Base-by-base conservation (phyloP, 2,329 filamentous ascomycete genomes). In the Trichoderma aggressivum region DNA sequence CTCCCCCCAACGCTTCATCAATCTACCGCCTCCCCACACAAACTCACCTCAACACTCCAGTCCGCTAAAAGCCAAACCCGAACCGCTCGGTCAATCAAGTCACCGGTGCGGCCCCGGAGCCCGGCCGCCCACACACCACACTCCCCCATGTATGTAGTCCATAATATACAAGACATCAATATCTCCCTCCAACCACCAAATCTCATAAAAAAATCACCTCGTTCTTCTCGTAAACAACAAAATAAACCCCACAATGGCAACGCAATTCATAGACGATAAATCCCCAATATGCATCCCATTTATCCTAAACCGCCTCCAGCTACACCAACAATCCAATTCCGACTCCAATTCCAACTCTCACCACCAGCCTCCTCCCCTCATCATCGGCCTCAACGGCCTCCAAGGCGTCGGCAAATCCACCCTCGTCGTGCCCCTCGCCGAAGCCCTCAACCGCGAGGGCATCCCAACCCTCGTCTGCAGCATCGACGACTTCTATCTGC, bases 371-470 rank as follows among this genome's bases (percentile, higher is more conserved):
- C 70, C 74, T 76, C 94, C 94, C 32, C 78, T 97, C 80, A 89
- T 97, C 79, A 86, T 98, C 73, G 95, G 94, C 60, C 87, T 98
- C 76, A 97, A 97, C 76, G 95, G 94, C 72, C 89, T 97, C 32
- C 95, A 98, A 82, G 95, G 95, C 72, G 91, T 93, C 47, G 95
- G 95, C 75, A 98, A 98, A 84, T 97, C 94, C 4, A 97, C 94
- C 14, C 87, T 97, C 76, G 94, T 94, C 47, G 86, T 86, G 47
- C 85, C 87, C 5, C 87, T 97, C 56, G 86, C 89, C 74, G 79
- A 84, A 24, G 88, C 87, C 16, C 87, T 95, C 47, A 84, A 87
- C 60, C 80, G 84, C 16, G 76, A 81, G 34, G 85, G 90, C 77
- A 86, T 86, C 24, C 85, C 92, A 28, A 91, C 91, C 3, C 84